These are phyloP conservation scores for Diplodia mutila DNA, from an alignment of 2,329 filamentous ascomycete species.

Conservation along the genomic window DNA sequence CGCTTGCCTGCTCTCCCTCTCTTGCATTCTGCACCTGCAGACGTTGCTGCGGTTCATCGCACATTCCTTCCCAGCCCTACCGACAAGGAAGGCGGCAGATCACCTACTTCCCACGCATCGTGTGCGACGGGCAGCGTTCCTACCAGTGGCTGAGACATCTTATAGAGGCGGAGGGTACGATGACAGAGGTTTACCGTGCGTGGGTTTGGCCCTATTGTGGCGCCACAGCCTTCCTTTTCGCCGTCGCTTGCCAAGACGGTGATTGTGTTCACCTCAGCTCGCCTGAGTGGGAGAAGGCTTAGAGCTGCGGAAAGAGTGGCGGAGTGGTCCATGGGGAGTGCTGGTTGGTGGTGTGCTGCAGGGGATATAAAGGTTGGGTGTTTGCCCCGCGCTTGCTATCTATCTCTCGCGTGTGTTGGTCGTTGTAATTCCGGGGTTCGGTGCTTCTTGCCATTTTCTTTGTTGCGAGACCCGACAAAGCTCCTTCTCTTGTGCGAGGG, in stretches of 20 bases:
- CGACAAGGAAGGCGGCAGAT: not conserved
- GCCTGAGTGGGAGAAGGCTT: not conserved
- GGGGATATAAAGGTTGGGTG: not conserved
- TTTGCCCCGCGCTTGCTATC: not conserved
- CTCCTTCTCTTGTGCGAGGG: not conserved
- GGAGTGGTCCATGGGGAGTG: not conserved
- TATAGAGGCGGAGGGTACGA: not conserved
- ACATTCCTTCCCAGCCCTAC: not conserved
- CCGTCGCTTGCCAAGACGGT: not conserved
- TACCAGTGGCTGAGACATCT: not conserved
- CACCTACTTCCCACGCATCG: not conserved
- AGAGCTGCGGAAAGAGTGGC: not conserved
- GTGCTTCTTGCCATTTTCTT: not conserved
- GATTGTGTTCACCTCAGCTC: slow-evolving; percentile 1
- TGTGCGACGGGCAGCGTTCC: not conserved
- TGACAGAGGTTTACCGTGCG: not conserved
- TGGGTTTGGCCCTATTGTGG: not conserved
- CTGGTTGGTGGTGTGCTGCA: not conserved
- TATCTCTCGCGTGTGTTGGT: too few relatives aligned
- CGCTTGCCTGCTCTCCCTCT: not conserved
- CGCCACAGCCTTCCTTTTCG: not conserved
- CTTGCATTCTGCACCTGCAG: not conserved
- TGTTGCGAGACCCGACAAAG: not conserved
- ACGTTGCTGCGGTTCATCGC: not conserved
- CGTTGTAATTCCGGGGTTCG: not conserved